Percentiles rank a stretch among this genome's conserved stretches.
Evolutionary conservation across 192 early-diverging fungal species (phyloP).

Genomic region (Rhizophlyctis rosea): DNA sequence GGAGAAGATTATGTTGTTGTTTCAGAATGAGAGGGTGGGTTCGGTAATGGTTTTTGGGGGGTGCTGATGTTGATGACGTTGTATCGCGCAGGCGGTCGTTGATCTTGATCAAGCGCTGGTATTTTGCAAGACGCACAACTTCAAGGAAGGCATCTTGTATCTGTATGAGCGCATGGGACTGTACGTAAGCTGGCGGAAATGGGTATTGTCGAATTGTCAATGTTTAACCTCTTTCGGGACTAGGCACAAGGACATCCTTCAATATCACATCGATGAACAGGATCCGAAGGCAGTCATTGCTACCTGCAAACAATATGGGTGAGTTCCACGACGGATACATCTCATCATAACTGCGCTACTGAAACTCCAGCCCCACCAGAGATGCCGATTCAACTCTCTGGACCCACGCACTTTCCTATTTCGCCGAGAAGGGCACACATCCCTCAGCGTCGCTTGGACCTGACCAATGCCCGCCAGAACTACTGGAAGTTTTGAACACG

Average conservation of each 20-base stretch:
- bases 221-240: not conserved
- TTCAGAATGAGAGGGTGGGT: slow-evolving; percentile 63
- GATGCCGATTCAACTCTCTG: slow-evolving; percentile 44
- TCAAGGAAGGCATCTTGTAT: slow-evolving; percentile 81
- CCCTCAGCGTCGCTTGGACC: not conserved
- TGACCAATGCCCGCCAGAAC: slow-evolving; percentile 16
- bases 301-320: slow-evolving; percentile 51
- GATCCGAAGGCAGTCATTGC: slow-evolving; percentile 38
- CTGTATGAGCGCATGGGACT: slow-evolving; percentile 82
- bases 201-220: not conserved
- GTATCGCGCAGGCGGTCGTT: slow-evolving; percentile 46
- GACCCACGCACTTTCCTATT: slow-evolving; percentile 45
- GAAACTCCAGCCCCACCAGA: slow-evolving; percentile 26
- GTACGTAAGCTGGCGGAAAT: slow-evolving; percentile 31
- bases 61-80: slow-evolving; percentile 6
- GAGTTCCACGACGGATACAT: no score
- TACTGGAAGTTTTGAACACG: slow-evolving; percentile 62
- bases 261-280: slow-evolving; percentile 40
- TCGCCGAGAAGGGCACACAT: slow-evolving; percentile 34
- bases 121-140: slow-evolving; percentile 80
- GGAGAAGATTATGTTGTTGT: slow-evolving; percentile 65
- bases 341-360: no score
- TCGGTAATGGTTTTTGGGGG: not conserved
- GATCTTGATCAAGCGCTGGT: slow-evolving; percentile 92
- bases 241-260: slow-evolving; percentile 47